Evolutionary conservation across 2,329 filamentous ascomycete genomes (phyloP).

Genomic region (Aureobasidium sp.): DNA sequence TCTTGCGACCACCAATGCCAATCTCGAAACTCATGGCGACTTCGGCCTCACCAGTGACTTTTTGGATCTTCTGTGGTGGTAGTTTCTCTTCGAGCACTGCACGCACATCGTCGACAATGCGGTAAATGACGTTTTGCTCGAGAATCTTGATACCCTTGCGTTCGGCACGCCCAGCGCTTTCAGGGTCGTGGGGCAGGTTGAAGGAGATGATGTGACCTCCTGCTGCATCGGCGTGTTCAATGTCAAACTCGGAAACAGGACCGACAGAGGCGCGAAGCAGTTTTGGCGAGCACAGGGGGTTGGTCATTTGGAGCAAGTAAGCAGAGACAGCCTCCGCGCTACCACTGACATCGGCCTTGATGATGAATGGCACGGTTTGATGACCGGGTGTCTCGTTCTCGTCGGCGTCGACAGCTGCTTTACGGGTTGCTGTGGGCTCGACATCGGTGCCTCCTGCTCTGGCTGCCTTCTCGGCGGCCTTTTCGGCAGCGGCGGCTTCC

Average conservation of each 20-base stretch:
- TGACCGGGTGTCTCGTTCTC: constrained; percentile 41
- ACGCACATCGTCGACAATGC: constrained; percentile 66
- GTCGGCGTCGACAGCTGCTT: constrained; percentile 28
- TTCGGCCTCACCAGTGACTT: constrained; percentile 81
- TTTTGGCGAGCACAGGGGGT: constrained; percentile 70
- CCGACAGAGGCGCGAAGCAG: constrained; percentile 75
- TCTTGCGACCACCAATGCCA: constrained; percentile 63
- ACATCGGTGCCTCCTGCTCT: constrained; percentile 20
- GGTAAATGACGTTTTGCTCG: constrained; percentile 81
- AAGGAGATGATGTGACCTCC: constrained; percentile 76
- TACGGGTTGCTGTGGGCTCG: background rate
- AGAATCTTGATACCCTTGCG: constrained; percentile 67
- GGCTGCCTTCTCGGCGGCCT: constrained; percentile 29
- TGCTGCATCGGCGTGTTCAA: constrained; percentile 77
- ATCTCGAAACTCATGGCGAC: constrained; percentile 78
- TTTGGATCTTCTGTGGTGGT: constrained; percentile 56
- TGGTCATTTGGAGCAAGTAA: constrained; percentile 70
- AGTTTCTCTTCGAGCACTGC: constrained; percentile 62
- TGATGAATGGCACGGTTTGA: constrained; percentile 65
- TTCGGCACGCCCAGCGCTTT: constrained; percentile 62
- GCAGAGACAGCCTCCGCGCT: constrained; percentile 86
- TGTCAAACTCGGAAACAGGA: constrained; percentile 72
- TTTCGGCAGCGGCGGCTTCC: constrained; percentile 32
- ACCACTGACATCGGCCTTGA: constrained; percentile 90
- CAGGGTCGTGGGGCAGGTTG: constrained; percentile 62